phyloP scores from a whole-genome alignment of 306 rosid species.

The Crotalaria pallida region DNA sequence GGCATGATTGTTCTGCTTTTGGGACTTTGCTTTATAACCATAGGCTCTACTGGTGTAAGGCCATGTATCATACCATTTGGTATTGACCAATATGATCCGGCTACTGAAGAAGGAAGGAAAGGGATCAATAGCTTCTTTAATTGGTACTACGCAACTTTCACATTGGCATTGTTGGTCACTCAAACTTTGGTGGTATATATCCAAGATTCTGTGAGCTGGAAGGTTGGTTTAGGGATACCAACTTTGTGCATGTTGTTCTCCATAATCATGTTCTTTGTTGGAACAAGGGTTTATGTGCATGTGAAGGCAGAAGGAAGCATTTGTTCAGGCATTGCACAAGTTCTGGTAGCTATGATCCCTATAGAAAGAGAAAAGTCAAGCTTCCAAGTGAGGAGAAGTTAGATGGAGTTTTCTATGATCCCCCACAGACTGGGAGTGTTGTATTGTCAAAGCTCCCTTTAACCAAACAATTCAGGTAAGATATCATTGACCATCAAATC shows the following conservation, averaged over 20 bases:
- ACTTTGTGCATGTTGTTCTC: slow-evolving; percentile 45
- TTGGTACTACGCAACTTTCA: slow-evolving; percentile 52
- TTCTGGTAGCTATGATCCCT: slow-evolving; percentile 58
- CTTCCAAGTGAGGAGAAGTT: slow-evolving; percentile 21
- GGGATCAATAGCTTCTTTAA: slow-evolving; percentile 56
- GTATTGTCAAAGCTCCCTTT: slow-evolving; percentile 46
- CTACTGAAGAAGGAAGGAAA: slow-evolving; percentile 54
- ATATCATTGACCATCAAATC: neutral
- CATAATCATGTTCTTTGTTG: slow-evolving; percentile 49
- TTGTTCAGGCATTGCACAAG: slow-evolving; percentile 43
- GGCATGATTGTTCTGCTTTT: slow-evolving; percentile 47
- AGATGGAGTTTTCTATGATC: slow-evolving; percentile 39
- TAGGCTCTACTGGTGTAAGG: slow-evolving; percentile 59
- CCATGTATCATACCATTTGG: slow-evolving; percentile 83
- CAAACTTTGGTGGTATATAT: slow-evolving; percentile 54
- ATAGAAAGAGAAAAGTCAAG: slow-evolving; percentile 43
- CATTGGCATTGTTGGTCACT: slow-evolving; percentile 36
- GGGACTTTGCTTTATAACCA: slow-evolving; percentile 40
- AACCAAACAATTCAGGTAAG: slow-evolving; percentile 53
- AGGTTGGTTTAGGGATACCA: slow-evolving; percentile 63
- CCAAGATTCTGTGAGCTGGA: slow-evolving; percentile 75
- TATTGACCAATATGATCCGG: slow-evolving; percentile 63
- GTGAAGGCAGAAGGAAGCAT: slow-evolving; percentile 56
- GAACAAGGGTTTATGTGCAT: slow-evolving; percentile 42
- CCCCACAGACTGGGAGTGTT: slow-evolving; percentile 29